Evolutionary conservation across 2,329 filamentous ascomycete genomes (phyloP).

Genomic region (Pseudocercospora vitis): DNA sequence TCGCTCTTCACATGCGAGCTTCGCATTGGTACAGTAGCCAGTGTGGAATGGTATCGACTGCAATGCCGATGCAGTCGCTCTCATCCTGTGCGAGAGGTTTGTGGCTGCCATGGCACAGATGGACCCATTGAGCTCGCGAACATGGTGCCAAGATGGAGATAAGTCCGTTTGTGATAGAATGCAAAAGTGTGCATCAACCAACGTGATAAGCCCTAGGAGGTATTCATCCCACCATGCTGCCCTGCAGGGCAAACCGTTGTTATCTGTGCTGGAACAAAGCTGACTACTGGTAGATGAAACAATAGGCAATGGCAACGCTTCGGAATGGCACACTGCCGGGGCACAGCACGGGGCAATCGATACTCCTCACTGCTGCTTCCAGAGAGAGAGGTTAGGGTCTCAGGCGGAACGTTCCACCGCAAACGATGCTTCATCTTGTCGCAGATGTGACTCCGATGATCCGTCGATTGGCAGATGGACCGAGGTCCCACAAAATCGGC

Average conservation of each 20-base stretch:
- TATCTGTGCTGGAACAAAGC: slow-evolving; percentile 1
- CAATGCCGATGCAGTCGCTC: too few species aligned
- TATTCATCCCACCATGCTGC: background rate
- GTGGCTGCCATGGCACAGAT: too few species aligned
- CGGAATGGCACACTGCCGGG: slow-evolving; percentile 4
- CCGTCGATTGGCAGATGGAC: background rate
- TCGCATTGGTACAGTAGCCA: too few species aligned
- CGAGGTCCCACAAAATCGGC: slow-evolving; percentile 7
- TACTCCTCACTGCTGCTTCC: background rate
- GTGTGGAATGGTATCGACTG: too few species aligned
- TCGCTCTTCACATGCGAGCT: too few species aligned
- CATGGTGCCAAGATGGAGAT: background rate
- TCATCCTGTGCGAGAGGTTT: too few species aligned
- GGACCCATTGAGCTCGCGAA: background rate
- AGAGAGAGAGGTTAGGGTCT: background rate
- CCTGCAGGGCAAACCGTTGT: background rate
- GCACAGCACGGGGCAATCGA: background rate
- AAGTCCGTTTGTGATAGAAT: background rate
- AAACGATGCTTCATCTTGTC: background rate
- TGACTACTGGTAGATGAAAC: slow-evolving; percentile 1
- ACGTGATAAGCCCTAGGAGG: background rate
- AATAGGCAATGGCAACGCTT: slow-evolving; percentile 8
- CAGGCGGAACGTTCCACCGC: background rate
- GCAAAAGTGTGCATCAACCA: background rate
- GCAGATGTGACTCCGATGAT: slow-evolving; percentile 4